A percentile compares a stretch with the other conserved stretches of the same genome.
Evolutionary conservation across 768 basidiomycete species (phyloP).

Genomic region (Macrolepiota albuminosa): DNA sequence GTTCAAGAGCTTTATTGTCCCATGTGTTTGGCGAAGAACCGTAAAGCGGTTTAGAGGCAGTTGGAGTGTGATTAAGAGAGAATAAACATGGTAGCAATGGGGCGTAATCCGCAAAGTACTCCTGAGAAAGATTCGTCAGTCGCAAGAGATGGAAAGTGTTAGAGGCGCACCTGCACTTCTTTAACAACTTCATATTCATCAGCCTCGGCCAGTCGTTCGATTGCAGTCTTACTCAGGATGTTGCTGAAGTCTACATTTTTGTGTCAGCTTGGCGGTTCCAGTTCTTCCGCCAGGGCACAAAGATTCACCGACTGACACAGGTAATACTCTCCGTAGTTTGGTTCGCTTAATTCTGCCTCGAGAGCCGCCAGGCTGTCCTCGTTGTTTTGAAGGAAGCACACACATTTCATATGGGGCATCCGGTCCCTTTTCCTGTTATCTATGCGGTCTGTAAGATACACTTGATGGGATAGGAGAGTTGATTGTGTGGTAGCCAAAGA

Average conservation of each 20-base stretch:
- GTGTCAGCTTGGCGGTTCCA: conserved; percentile 16
- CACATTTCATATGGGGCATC: conserved; percentile 96
- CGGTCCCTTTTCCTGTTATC: conserved; percentile 90
- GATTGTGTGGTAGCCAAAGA: conserved; percentile 94
- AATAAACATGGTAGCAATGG: conserved; percentile 84
- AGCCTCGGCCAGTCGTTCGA: conserved; percentile 88
- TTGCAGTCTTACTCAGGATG: conserved; percentile 80
- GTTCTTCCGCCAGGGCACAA: conserved; percentile 20
- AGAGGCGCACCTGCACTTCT: conserved; percentile 81
- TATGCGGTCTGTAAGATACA: conserved; percentile 96
- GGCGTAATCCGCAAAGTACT: conserved; percentile 96
- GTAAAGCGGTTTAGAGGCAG: conserved; percentile 59
- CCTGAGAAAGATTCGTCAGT: conserved; percentile 41
- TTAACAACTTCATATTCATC: conserved; percentile 96
- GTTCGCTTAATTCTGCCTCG: conserved; percentile 79
- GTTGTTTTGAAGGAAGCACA: conserved; percentile 85
- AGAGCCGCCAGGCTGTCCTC: conserved; percentile 81
- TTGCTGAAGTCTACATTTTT: conserved; percentile 84
- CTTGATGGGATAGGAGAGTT: conserved; percentile 87
- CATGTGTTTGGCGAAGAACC: conserved; percentile 70
- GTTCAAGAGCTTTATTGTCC: conserved; percentile 69
- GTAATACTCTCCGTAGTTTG: conserved; percentile 97
- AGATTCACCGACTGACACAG: conserved; percentile 91
- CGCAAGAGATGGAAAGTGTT: background rate
- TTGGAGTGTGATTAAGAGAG: conserved; percentile 76